Base-by-base conservation (phyloP, 371 early-diverging fungal genomes). In the Capillidium heterosporum region DNA sequence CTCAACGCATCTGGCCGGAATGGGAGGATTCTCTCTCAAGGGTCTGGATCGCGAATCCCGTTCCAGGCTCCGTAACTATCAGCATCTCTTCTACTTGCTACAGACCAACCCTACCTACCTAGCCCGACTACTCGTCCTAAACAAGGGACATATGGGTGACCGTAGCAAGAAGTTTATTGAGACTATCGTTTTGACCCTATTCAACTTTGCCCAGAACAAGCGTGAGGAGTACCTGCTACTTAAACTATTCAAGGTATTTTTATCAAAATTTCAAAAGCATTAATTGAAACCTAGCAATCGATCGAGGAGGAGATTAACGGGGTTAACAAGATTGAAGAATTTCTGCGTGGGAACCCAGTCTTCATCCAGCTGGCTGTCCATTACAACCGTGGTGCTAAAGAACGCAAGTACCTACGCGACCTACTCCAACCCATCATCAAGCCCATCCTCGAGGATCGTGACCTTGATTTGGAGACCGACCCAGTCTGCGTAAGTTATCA, bases 211-310 rank as follows among this genome's bases (percentile, higher is more conserved):
- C 0, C 94, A 95, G 61, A 90, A 92, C 66, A 75, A 79, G 10
- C 78, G 97, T 23, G 99, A 99, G 62, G 99, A 99, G 70, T 99
- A 91, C 61, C 65, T 98, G 52, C 70, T 98, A 60, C 80, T 97
- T 49, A 89, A 88, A 63, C 70, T 99, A 59, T 89, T 98, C 70
- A 86, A 91, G 71, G 82, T 81, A 65, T 57, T 63, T 57, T 41
- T 29, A 32, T 13, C n/a, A 17, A 27, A 44, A 50, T 44, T 32
- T 11, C 21, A 39, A 23, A 29, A 32, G 50, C 58, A 41, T 4
- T 56, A 40, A 29, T 19, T 21, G 13, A 52, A 2, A 54, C 43
- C 19, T 63, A 84, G 82, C 72, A 77, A 21, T 81, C 88, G 23
- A 94, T 97, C 63, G 77, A 83, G 47, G 80, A 89, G 60, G 93